These are phyloP conservation scores for Vitis rotundifolia DNA, from an alignment of 164 flowering plant species.

Conservation along the genomic window DNA sequence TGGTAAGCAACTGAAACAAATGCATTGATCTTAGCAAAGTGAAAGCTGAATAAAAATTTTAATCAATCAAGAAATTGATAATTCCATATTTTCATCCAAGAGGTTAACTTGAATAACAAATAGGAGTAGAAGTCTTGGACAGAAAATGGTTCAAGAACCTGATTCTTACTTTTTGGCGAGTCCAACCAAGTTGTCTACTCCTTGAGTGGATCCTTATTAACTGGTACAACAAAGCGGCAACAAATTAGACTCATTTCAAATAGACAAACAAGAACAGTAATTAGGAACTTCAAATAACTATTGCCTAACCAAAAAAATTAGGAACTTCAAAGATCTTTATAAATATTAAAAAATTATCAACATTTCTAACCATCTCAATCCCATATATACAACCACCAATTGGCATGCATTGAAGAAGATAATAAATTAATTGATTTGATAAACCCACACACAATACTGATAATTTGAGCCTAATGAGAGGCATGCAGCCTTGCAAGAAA, in stretches of 20 bases:
- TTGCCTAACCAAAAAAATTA: not conserved
- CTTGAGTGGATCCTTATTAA: conserved; percentile 65
- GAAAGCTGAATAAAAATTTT: too few species aligned
- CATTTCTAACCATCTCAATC: not conserved
- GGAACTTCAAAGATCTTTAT: too few species aligned
- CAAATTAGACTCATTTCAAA: not conserved
- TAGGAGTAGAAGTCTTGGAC: not conserved
- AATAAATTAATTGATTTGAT: too few species aligned
- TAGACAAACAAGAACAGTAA: not conserved
- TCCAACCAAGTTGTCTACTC: conserved; percentile 64
- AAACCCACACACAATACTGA: too few species aligned
- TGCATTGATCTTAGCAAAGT: too few species aligned
- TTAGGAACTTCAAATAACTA: not conserved
- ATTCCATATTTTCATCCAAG: too few species aligned
- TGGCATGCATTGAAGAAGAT: too few species aligned
- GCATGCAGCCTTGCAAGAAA: too few species aligned
- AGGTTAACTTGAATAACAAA: not conserved
- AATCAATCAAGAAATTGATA: too few species aligned
- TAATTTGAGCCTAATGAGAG: too few species aligned
- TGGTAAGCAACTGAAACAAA: too few species aligned
- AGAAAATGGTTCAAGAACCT: not conserved
- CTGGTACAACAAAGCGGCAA: conserved; percentile 32
- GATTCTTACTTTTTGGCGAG: conserved; percentile 71
- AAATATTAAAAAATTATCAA: too few species aligned
- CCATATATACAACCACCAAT: not conserved